These are phyloP conservation scores for Sambucus nigra DNA, from an alignment of 129 eudicot genomes.

Conservation along the genomic window DNA sequence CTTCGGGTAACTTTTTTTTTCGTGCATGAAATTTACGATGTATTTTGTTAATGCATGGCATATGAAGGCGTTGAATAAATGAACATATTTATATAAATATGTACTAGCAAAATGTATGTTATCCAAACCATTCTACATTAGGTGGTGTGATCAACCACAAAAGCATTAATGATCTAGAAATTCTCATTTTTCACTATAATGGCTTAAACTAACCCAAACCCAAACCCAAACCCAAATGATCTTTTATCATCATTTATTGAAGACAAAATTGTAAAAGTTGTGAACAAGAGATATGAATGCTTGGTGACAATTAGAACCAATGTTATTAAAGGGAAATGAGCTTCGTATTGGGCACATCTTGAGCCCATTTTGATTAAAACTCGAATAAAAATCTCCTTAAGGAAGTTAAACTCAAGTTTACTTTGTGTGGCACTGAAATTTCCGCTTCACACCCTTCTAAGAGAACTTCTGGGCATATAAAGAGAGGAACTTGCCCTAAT, in stretches of 20 bases:
- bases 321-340: conserved; percentile 65
- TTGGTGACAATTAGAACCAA: conserved; percentile 47
- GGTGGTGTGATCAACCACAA: background rate
- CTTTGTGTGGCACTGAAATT: conserved; percentile 45
- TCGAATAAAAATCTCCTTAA: conserved; percentile 44
- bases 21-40: no score
- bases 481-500: conserved; percentile 66
- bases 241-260: conserved; percentile 19
- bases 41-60: no score
- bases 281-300: conserved; percentile 53
- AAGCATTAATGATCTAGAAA: background rate
- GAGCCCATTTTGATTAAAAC: conserved; percentile 47
- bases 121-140: no score
- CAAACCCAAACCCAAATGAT: conserved; percentile 19
- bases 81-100: no score
- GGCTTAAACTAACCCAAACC: conserved; percentile 19
- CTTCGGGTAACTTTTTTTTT: no score
- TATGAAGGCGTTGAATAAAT: no score
- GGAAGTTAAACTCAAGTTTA: conserved; percentile 57
- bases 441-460: conserved; percentile 82
- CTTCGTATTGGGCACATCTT: conserved; percentile 78
- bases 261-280: conserved; percentile 35
- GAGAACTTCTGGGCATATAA: conserved; percentile 71
- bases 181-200: conserved; percentile 7
- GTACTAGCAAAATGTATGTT: no score